Percentiles rank a stretch among this genome's conserved stretches.
These are phyloP conservation scores for Russula compacta DNA, from an alignment of 768 basidiomycete species.

Conservation along the genomic window DNA sequence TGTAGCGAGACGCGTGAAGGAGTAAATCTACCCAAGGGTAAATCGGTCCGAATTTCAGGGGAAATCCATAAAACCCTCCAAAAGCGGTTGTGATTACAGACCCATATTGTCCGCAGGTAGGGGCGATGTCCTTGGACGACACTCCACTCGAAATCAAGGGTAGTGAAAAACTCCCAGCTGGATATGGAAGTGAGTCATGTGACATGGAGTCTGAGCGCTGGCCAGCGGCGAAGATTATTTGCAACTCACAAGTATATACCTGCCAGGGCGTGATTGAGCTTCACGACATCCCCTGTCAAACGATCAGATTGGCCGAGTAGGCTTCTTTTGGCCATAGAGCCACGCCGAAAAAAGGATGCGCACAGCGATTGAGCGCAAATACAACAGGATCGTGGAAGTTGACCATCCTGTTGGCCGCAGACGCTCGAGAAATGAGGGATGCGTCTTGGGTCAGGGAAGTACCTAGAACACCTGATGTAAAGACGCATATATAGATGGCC, in stretches of 20 bases:
- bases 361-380: background rate
- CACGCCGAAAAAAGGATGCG: background rate
- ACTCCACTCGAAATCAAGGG: background rate
- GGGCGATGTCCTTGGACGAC: background rate
- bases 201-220: background rate
- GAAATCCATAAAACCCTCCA: no score
- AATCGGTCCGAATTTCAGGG: background rate
- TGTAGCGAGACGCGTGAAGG: background rate
- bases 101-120: background rate
- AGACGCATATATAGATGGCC: no score
- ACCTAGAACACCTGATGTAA: no score
- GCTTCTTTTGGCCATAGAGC: background rate
- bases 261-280: background rate
- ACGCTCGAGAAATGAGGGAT: no score
- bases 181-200: background rate
- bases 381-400: background rate
- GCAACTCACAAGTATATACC: background rate
- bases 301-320: background rate
- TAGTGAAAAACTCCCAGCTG: background rate
- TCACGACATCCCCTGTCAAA: background rate
- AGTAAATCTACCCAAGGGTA: background rate
- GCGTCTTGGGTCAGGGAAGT: no score
- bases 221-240: background rate
- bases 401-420: background rate
- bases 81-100: background rate